phyloP scores from a whole-genome alignment of 106 monocot species.

The Agapanthus africanus region DNA sequence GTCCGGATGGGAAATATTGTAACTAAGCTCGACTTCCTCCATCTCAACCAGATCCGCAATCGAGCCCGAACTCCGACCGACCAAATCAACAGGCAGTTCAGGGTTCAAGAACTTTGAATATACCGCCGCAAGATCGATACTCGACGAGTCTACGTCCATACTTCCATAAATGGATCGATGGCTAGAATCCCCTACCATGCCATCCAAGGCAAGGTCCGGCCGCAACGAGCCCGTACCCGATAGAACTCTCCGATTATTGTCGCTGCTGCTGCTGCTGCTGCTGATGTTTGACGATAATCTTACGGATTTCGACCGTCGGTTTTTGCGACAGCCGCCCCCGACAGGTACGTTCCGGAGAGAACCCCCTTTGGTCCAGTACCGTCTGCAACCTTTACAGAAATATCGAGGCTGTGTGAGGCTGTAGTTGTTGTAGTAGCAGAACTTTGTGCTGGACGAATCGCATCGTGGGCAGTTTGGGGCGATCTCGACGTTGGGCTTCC shows the following conservation, averaged over 20 bases:
- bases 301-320: not conserved
- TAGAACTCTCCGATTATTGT: not conserved
- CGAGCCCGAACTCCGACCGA: not conserved
- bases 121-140: not conserved
- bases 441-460: slow-evolving; percentile 86
- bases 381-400: slow-evolving; percentile 85
- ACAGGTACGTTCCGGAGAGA: not conserved
- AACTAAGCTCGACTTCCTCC: too few species aligned
- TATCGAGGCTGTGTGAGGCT: slow-evolving; percentile 80
- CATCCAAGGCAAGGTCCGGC: not conserved
- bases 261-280: not conserved
- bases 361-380: slow-evolving; percentile 79
- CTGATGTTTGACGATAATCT: not conserved
- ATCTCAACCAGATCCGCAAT: not conserved
- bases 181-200: not conserved
- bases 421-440: slow-evolving; percentile 99
- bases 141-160: not conserved
- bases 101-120: slow-evolving; percentile 3
- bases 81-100: not conserved
- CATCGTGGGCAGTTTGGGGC: slow-evolving; percentile 91
- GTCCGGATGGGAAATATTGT: too few species aligned
- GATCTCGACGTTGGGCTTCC: slow-evolving; percentile 12
- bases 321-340: not conserved
- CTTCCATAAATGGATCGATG: not conserved
- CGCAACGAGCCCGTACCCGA: not conserved